Evolutionary conservation across 805 yeast species (phyloP).

Genomic region (Metschnikowia noctiluminum): DNA sequence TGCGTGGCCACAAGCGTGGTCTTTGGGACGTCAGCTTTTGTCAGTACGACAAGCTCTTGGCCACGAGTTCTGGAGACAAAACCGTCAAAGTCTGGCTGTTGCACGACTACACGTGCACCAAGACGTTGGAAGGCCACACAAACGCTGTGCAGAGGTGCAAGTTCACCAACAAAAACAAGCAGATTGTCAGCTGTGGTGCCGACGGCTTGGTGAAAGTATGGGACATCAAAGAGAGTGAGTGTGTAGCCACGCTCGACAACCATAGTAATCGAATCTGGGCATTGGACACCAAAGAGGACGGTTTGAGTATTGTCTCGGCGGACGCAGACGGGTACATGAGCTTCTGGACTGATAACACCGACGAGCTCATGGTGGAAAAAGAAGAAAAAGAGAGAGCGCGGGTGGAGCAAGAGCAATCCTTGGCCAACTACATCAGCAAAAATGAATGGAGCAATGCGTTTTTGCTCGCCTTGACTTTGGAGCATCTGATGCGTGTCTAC

Average conservation of each 20-base stretch:
- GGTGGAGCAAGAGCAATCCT: slow-evolving; percentile 86
- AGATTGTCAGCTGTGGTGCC: slow-evolving; percentile 79
- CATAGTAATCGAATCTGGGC: slow-evolving; percentile 97
- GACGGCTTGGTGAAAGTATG: slow-evolving; percentile 92
- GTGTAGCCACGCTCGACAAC: slow-evolving; percentile 78
- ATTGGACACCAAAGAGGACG: slow-evolving; percentile 60
- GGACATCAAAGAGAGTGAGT: slow-evolving; percentile 69
- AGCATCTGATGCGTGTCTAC: slow-evolving; percentile 87
- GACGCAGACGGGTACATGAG: slow-evolving; percentile 94
- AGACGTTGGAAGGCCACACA: slow-evolving; percentile 91
- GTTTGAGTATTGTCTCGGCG: slow-evolving; percentile 71
- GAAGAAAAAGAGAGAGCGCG: slow-evolving; percentile 52
- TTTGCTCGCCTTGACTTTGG: slow-evolving; percentile 74
- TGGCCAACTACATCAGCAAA: slow-evolving; percentile 66
- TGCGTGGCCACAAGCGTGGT: slow-evolving; percentile 91
- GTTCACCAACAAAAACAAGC: slow-evolving; percentile 64
- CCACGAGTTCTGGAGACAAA: slow-evolving; percentile 91
- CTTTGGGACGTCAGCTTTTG: slow-evolving; percentile 89
- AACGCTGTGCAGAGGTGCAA: slow-evolving; percentile 84
- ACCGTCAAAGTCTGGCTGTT: slow-evolving; percentile 88
- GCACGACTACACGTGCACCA: slow-evolving; percentile 66
- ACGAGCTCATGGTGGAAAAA: slow-evolving; percentile 51
- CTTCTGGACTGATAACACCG: slow-evolving; percentile 86
- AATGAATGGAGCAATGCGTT: slow-evolving; percentile 90
- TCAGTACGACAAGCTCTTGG: slow-evolving; percentile 69